Percentiles rank a stretch among this genome's conserved stretches.
Evolutionary conservation across 31 red algal species (phyloP).

Genomic region (Odonthalia washingtoniensis): DNA sequence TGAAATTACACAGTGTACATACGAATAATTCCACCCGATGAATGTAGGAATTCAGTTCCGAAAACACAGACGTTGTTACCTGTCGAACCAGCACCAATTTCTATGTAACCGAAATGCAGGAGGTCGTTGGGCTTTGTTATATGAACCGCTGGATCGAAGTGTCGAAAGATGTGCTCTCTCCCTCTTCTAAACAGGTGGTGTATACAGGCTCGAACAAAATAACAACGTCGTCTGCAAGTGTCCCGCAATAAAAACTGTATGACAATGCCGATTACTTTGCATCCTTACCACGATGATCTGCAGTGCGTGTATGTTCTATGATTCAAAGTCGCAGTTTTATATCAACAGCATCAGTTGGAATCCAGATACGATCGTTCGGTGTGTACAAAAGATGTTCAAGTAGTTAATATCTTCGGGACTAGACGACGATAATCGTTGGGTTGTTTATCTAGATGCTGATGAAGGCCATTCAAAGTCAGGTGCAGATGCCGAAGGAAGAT

Average conservation of each 20-base stretch:
- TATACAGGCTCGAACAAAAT: conserved; percentile 31
- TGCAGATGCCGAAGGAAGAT: conserved; percentile 1
- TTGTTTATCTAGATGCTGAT: neutral
- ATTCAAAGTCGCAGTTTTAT: conserved; percentile 36
- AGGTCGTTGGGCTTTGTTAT: conserved; percentile 43
- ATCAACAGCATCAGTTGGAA: neutral
- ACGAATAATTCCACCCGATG: too few relatives aligned
- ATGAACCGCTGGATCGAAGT: conserved; percentile 21
- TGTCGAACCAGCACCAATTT: conserved; percentile 1
- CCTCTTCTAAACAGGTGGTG: conserved; percentile 45
- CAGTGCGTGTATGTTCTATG: conserved; percentile 19
- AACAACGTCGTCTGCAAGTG: conserved; percentile 15
- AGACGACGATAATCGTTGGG: neutral
- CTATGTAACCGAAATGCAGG: conserved; percentile 45
- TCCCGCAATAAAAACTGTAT: neutral
- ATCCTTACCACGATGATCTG: conserved; percentile 6
- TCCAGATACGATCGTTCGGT: conserved; percentile 17
- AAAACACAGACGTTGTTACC: too few relatives aligned
- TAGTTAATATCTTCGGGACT: neutral
- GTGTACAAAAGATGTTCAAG: neutral
- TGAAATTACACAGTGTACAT: too few relatives aligned
- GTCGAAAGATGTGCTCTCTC: conserved; percentile 13
- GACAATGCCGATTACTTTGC: neutral
- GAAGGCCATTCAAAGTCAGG: conserved; percentile 35
- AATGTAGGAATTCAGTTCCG: too few relatives aligned